A percentile compares a stretch with the other conserved stretches of the same genome.
phyloP scores from a whole-genome alignment of 345 rosid genomes.

The Aegle marmelos region DNA sequence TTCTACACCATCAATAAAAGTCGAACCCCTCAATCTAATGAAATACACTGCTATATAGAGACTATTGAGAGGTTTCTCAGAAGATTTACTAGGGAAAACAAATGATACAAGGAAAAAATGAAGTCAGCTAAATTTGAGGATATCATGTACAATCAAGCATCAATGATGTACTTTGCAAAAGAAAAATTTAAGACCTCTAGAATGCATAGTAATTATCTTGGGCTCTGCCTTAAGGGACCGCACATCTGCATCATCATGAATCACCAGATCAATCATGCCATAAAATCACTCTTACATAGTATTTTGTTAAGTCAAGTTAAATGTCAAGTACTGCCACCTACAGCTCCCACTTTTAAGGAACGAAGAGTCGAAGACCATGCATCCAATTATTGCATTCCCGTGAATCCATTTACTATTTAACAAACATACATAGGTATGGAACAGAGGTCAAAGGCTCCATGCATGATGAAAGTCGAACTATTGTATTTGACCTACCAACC shows the following conservation, averaged over 20 bases:
- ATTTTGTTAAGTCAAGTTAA: neutral
- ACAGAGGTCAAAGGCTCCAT: neutral
- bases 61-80: neutral
- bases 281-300: neutral
- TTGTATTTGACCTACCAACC: neutral
- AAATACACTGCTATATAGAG: neutral
- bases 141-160: neutral
- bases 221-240: neutral
- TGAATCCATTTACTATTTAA: neutral
- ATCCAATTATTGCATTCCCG: neutral
- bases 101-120: too few relatives aligned
- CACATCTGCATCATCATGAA: neutral
- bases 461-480: neutral
- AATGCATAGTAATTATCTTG: neutral
- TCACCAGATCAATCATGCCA: neutral
- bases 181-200: neutral
- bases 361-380: neutral
- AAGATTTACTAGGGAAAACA: neutral
- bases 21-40: neutral
- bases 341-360: neutral
- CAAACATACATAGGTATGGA: neutral
- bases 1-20: neutral
- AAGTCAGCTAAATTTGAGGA: neutral
- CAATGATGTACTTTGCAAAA: neutral
- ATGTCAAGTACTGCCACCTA: neutral